Conservation (phyloP, 1,284 basidiomycete species). For the Ceratobasidium sp. region DNA sequence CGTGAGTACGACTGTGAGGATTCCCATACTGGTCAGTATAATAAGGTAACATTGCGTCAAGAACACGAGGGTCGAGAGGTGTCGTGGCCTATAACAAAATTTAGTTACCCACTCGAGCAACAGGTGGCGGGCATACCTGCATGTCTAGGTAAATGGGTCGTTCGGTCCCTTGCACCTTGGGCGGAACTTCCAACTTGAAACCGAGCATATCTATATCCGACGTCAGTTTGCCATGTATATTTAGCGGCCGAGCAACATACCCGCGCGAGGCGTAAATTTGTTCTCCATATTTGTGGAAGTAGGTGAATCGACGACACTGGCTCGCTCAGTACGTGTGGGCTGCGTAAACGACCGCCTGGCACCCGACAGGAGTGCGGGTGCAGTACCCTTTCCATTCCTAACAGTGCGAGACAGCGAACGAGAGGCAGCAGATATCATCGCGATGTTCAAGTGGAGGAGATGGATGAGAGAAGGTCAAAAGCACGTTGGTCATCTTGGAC, state of each 20-base stretch:
- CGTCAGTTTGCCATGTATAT: neutral
- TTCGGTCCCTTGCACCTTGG: slow-evolving; percentile 63
- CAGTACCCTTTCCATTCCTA: slow-evolving; percentile 3
- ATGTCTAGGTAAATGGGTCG: slow-evolving; percentile 95
- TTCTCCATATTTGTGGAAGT: slow-evolving; percentile 57
- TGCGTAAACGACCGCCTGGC: slow-evolving; percentile 66
- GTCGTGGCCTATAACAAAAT: slow-evolving; percentile 79
- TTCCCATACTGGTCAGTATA: slow-evolving; percentile 98
- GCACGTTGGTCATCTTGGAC: slow-evolving; percentile 18
- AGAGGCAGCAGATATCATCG: slow-evolving; percentile 37
- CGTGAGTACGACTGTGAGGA: slow-evolving; percentile 97
- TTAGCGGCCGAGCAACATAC: slow-evolving; percentile 52
- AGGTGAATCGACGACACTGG: slow-evolving; percentile 74
- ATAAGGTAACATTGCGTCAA: slow-evolving; percentile 97
- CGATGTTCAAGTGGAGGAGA: slow-evolving; percentile 12
- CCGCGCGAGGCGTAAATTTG: slow-evolving; percentile 74
- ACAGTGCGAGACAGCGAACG: slow-evolving; percentile 20
- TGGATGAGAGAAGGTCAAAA: slow-evolving; percentile 7
- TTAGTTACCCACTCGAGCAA: neutral
- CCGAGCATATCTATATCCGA: slow-evolving; percentile 78
- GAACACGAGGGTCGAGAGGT: slow-evolving; percentile 94
- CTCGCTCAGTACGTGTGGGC: slow-evolving; percentile 78
- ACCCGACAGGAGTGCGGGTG: slow-evolving; percentile 2
- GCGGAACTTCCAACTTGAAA: slow-evolving; percentile 80
- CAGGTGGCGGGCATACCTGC: slow-evolving; percentile 65